Conservation (phyloP, 768 basidiomycete species). For the Leccinum rimulosum region DNA sequence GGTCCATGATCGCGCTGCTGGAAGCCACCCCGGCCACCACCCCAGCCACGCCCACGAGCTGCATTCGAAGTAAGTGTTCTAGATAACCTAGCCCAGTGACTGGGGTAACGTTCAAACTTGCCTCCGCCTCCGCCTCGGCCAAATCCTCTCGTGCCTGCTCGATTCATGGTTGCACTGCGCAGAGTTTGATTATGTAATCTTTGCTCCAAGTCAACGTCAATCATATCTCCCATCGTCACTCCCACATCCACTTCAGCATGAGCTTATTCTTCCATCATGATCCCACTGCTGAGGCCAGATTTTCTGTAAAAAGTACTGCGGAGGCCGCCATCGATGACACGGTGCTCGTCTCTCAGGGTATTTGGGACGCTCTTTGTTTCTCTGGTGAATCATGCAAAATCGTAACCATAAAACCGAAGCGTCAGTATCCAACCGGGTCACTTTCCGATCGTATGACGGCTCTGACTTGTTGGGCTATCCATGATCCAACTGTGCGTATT, state of each 20-base stretch:
- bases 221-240: background rate
- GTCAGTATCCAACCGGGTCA: slow-evolving; percentile 2
- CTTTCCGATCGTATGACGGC: slow-evolving; percentile 1
- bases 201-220: background rate
- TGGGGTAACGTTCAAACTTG: slow-evolving; percentile 13
- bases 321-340: slow-evolving; percentile 19
- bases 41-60: slow-evolving; percentile 65
- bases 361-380: slow-evolving; percentile 32
- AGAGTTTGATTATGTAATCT: slow-evolving; percentile 25
- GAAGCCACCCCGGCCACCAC: slow-evolving; percentile 69
- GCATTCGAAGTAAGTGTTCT: slow-evolving; percentile 4
- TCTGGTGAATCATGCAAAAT: slow-evolving; percentile 10
- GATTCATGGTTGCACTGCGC: slow-evolving; percentile 38
- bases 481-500: slow-evolving; percentile 38
- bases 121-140: slow-evolving; percentile 59
- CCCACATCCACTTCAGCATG: slow-evolving; percentile 21
- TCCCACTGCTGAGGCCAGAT: slow-evolving; percentile 26
- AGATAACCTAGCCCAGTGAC: background rate
- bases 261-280: slow-evolving; percentile 36
- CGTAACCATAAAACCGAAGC: slow-evolving; percentile 26
- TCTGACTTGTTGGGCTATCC: slow-evolving; percentile 36
- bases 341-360: slow-evolving; percentile 30
- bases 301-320: slow-evolving; percentile 19
- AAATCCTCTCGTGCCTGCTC: slow-evolving; percentile 54
- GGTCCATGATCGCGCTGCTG: slow-evolving; percentile 73